These are phyloP conservation scores for Melampsora americana DNA, from an alignment of 1,284 basidiomycete genomes.

Conservation along the genomic window DNA sequence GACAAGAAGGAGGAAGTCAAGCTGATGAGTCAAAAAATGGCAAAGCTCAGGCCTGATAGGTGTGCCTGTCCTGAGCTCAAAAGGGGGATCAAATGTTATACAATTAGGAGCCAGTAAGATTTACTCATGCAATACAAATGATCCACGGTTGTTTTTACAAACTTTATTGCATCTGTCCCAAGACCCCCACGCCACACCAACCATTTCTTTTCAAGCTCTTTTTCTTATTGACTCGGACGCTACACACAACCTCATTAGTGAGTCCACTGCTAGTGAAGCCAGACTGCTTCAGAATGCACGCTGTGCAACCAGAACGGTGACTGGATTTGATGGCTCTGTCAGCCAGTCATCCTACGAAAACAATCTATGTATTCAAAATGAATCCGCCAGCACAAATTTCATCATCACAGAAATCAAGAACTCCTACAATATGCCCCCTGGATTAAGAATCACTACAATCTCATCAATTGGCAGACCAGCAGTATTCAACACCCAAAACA, in stretches of 20 bases:
- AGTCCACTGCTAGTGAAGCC: not conserved
- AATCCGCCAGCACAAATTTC: not conserved
- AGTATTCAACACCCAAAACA: too few relatives aligned
- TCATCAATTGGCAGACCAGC: too few relatives aligned
- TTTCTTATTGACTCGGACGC: too few relatives aligned
- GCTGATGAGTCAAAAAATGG: constrained; percentile 14
- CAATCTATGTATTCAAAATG: not conserved
- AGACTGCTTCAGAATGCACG: not conserved
- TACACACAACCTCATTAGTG: not conserved
- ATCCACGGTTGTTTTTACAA: not conserved
- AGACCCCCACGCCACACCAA: not conserved
- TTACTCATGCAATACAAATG: not conserved
- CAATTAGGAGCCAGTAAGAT: not conserved
- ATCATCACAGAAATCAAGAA: too few relatives aligned
- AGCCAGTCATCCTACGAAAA: not conserved
- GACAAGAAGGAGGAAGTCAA: not conserved
- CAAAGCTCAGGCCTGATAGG: not conserved
- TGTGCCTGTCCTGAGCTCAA: constrained; percentile 5
- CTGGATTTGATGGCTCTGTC: not conserved
- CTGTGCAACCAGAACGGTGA: not conserved
- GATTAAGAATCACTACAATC: not conserved
- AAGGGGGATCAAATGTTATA: not conserved
- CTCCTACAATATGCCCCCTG: not conserved
- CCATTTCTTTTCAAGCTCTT: not conserved
- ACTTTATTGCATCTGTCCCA: not conserved